Evolutionary conservation across 148 eudicot species (phyloP).

Genomic region (Limonium bicolor): DNA sequence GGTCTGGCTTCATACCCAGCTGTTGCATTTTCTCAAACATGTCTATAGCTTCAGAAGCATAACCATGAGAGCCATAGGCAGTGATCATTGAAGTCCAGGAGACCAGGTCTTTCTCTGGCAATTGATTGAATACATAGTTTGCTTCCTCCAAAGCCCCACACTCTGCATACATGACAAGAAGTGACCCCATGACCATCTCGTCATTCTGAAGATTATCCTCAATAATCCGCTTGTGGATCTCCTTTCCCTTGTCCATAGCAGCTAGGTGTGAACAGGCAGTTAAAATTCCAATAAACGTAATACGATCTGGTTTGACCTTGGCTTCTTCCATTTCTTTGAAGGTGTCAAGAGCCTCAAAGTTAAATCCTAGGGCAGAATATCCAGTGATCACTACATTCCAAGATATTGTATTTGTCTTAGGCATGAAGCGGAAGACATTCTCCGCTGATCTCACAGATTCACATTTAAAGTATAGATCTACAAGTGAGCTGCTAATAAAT

Average conservation of each 20-base stretch:
- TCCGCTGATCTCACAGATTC: conserved; percentile 19
- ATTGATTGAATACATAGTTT: conserved; percentile 12
- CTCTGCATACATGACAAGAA: conserved; percentile 33
- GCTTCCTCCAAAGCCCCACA: conserved; percentile 32
- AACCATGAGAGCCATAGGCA: conserved; percentile 29
- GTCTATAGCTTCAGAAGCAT: conserved; percentile 17
- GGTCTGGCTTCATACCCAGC: conserved; percentile 16
- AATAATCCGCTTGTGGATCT: conserved; percentile 19
- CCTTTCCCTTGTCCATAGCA: conserved; percentile 27
- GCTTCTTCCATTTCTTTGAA: conserved; percentile 19
- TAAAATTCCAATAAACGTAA: conserved; percentile 23
- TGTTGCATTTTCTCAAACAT: conserved; percentile 14
- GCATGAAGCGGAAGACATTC: conserved; percentile 15
- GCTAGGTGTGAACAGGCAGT: conserved; percentile 35
- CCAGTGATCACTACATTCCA: conserved; percentile 49
- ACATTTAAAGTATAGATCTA: conserved; percentile 36
- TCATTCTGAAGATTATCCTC: conserved; percentile 10
- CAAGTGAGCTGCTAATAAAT: conserved; percentile 17
- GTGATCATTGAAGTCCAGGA: conserved; percentile 36
- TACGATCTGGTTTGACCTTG: conserved; percentile 19
- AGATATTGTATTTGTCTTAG: conserved; percentile 14
- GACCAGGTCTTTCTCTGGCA: conserved; percentile 21
- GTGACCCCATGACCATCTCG: conserved; percentile 25
- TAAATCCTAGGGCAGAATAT: conserved; percentile 21
- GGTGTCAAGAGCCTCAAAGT: conserved; percentile 20